phyloP scores from a whole-genome alignment of 257 asterid species.

The Petunia axillaris region DNA sequence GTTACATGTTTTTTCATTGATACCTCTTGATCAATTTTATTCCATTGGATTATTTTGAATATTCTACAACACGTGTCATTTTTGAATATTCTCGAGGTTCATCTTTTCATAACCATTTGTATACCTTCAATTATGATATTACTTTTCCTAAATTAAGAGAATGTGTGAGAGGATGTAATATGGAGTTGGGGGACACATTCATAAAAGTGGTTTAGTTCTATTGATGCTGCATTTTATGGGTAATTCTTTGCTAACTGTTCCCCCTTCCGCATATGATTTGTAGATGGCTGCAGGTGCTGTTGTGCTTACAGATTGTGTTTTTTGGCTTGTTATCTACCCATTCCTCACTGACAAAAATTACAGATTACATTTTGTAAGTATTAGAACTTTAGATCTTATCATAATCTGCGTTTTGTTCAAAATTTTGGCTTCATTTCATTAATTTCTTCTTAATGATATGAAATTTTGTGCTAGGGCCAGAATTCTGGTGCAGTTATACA shows the following conservation, averaged over 20 bases:
- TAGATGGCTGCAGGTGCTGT: slow-evolving; percentile 87
- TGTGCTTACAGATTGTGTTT: slow-evolving; percentile 59
- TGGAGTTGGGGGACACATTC: not conserved
- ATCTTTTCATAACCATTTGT: not conserved
- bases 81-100: not conserved
- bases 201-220: not conserved
- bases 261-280: slow-evolving; percentile 7
- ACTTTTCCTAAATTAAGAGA: not conserved
- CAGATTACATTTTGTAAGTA: slow-evolving; percentile 62
- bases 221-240: not conserved
- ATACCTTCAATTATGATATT: not conserved
- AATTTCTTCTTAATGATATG: slow-evolving; percentile 1
- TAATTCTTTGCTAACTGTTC: not conserved
- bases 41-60: no score
- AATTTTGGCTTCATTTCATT: not conserved
- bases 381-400: slow-evolving; percentile 9
- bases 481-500: not conserved
- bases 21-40: no score
- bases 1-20: no score
- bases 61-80: no score
- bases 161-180: not conserved
- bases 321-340: slow-evolving; percentile 77
- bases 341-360: slow-evolving; percentile 51
- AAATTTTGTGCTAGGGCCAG: not conserved
- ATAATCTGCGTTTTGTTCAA: not conserved